phyloP scores from a whole-genome alignment of 2,329 filamentous ascomycete species.

The Cercospora nicotianae region DNA sequence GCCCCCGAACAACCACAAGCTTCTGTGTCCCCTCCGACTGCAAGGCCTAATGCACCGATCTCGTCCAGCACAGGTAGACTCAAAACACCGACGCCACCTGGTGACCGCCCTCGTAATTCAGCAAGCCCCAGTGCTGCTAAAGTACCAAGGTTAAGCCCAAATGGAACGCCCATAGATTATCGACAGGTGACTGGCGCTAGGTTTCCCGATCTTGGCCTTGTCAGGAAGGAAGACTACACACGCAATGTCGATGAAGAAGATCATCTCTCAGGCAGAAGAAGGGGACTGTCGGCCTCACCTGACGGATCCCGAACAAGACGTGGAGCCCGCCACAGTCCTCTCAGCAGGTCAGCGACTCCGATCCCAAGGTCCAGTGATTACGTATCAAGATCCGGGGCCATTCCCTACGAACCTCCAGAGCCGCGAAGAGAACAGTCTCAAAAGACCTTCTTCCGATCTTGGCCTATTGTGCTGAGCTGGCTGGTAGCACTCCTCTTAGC shows the following conservation, averaged over 20 bases:
- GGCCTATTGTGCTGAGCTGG: not conserved
- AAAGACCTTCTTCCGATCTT: not conserved
- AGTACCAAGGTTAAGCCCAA: not conserved
- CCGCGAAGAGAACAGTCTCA: not conserved
- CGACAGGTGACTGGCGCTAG: not conserved
- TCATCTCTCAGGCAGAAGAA: not conserved
- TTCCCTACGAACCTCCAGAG: not conserved
- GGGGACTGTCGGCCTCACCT: not conserved
- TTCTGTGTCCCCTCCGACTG: not conserved
- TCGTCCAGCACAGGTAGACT: not conserved
- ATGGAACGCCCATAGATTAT: not conserved
- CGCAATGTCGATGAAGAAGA: constrained; percentile 1
- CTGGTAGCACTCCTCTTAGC: not conserved
- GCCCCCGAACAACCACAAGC: not conserved
- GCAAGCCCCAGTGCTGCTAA: not conserved
- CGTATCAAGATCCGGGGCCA: not conserved
- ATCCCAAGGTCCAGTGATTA: not conserved
- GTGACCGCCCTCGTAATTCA: not conserved
- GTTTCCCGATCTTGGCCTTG: not conserved
- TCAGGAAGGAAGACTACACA: not conserved
- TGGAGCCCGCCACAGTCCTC: not conserved
- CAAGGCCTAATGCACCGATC: not conserved
- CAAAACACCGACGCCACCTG: not conserved
- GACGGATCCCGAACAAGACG: not conserved
- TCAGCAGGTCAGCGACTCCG: not conserved